Conservation (phyloP, 495 filamentous ascomycete genomes). For the Hypoxylon crocopeplum region DNA sequence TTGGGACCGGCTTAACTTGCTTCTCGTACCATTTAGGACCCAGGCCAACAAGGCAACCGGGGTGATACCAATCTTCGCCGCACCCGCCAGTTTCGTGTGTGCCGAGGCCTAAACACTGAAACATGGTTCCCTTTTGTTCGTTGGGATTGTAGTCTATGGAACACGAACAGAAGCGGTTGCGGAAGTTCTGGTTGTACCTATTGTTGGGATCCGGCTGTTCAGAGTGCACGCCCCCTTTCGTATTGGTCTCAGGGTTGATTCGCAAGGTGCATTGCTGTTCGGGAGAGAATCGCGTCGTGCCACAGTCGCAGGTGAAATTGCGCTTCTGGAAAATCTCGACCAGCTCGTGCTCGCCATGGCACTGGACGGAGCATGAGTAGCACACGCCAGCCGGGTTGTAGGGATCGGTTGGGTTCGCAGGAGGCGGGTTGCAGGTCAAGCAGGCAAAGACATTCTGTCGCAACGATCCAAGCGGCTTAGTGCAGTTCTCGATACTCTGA, state of each 20-base stretch:
- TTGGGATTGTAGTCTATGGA: constrained; percentile 82
- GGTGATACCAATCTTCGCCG: constrained; percentile 99
- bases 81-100: constrained; percentile 82
- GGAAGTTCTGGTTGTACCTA: constrained; percentile 94
- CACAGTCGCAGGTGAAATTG: constrained; percentile 96
- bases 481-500: constrained; percentile 95
- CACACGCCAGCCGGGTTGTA: constrained; percentile 85
- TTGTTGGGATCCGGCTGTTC: constrained; percentile 75
- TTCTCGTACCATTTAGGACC: constrained; percentile 64
- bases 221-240: constrained; percentile 76
- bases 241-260: constrained; percentile 72
- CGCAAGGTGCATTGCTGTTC: constrained; percentile 78
- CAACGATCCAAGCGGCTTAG: constrained; percentile 81
- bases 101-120: constrained; percentile 91
- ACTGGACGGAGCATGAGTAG: constrained; percentile 95
- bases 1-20: constrained; percentile 50
- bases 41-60: constrained; percentile 87
- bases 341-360: constrained; percentile 92
- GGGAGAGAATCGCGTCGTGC: constrained; percentile 77
- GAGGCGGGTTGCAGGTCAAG: constrained; percentile 88
- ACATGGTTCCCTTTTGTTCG: constrained; percentile 97
- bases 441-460: constrained; percentile 90
- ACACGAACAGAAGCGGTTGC: constrained; percentile 92
- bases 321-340: constrained; percentile 97
- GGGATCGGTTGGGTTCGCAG: constrained; percentile 61